Percentiles rank a stretch among this genome's conserved stretches.
Conservation (phyloP, 2,329 filamentous ascomycete genomes). For the Pseudogymnoascus sp. region DNA sequence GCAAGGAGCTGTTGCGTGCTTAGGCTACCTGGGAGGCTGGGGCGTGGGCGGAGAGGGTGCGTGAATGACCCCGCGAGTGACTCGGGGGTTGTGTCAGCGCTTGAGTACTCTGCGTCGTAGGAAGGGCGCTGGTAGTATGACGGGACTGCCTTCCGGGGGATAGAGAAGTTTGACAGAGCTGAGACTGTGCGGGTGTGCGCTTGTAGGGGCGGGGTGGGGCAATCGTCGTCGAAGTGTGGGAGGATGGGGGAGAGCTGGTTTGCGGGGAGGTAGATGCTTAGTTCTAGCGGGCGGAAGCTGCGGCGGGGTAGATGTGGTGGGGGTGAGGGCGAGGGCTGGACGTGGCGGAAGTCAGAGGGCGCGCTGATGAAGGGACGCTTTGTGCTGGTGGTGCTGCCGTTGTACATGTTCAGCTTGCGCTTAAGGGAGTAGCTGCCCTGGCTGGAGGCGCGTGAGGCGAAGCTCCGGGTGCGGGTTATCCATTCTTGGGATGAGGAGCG, state of each 20-base stretch:
- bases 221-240: constrained; percentile 35
- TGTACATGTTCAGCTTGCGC: constrained; percentile 34
- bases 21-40: constrained; percentile 16
- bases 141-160: constrained; percentile 25
- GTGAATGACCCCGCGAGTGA: neutral
- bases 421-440: constrained; percentile 38
- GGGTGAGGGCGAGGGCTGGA: constrained; percentile 29
- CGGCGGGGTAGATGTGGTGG: constrained; percentile 17
- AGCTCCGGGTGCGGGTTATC: constrained; percentile 30
- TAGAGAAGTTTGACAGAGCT: constrained; percentile 20
- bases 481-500: constrained; percentile 21
- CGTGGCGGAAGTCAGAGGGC: constrained; percentile 51
- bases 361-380: constrained; percentile 46
- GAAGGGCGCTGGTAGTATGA: constrained; percentile 10
- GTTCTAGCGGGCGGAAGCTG: constrained; percentile 45
- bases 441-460: constrained; percentile 34
- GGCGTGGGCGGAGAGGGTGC: constrained; percentile 16
- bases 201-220: constrained; percentile 10
- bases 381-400: constrained; percentile 29
- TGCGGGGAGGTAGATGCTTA: constrained; percentile 42
- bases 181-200: constrained; percentile 24
- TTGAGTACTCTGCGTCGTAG: neutral
- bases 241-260: constrained; percentile 47
- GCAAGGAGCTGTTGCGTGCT: constrained; percentile 21
- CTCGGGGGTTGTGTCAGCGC: neutral